Evolutionary conservation across 176 grass and related monocot genomes (phyloP), one percentile per base, ranked within the genome.

Genomic region (Eremochloa ophiuroides): DNA sequence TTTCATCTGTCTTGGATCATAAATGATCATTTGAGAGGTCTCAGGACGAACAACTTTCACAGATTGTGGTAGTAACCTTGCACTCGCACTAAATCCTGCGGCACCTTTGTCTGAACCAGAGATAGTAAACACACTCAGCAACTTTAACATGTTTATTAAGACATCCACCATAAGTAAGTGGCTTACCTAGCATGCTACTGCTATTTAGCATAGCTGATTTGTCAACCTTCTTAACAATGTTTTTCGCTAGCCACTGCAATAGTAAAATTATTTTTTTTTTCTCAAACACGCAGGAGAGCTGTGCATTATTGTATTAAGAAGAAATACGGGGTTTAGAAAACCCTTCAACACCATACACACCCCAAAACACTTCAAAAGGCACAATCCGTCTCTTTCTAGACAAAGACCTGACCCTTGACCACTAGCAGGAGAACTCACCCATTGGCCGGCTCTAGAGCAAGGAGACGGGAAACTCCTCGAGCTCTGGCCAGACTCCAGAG

Each of bases 1-100:
- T 93, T 93, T 88, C 47, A 88, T 85, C 74, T 95, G 92, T 86
- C 90, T 88, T 77, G 95, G 95, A 71, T 98, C 92, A 86, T 98
- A 98, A 51, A 98, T 85, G 59, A 95, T 68, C 95, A 98, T 98
- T 74, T 85, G 83, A 60, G 95, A 95, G 86, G 62, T 89, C 86
- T 98, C 95, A 38, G 95, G 95, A 88, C 73, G 87, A 74, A 91
- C 75, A 81, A 93, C 34, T 80, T 91, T 93, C 69, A 75, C 63
- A 89, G 90, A 88, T 62, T 65, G 81, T 8, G 86, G 72, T 40
- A 72, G 38, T 31, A 75, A 71, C 69, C 84, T 89, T 25, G 62
- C 66, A 70, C 83, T 93, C 58, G 79, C 69, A 79, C 70, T 71
- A 81, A 75, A 33, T 76, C 80, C 86, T 85, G 33, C 17, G 79